A percentile compares a stretch with the other conserved stretches of the same genome.
These are phyloP conservation scores for Telopea speciosissima DNA, from an alignment of 177 flowering plant genomes.

Conservation along the genomic window DNA sequence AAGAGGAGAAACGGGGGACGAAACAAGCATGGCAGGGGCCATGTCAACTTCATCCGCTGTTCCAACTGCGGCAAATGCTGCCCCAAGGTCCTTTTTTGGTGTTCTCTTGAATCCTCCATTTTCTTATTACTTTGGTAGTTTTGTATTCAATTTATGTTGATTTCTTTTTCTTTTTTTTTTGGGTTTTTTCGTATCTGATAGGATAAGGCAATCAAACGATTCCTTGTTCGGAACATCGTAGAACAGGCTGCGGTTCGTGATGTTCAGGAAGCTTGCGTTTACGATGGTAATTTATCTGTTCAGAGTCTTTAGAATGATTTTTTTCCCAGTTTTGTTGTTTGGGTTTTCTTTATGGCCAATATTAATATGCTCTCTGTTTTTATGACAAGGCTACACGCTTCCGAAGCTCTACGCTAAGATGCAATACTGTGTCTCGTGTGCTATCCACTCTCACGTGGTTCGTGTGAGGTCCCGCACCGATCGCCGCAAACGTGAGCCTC, in stretches of 20 bases:
- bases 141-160: neutral
- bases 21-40: slow-evolving; percentile 7
- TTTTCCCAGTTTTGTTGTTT: neutral
- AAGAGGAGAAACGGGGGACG: slow-evolving; percentile 4
- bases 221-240: slow-evolving; percentile 2
- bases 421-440: slow-evolving; percentile 23
- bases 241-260: slow-evolving; percentile 7
- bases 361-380: neutral
- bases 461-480: slow-evolving; percentile 23
- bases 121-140: no score
- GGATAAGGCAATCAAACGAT: slow-evolving; percentile 7
- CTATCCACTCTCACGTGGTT: slow-evolving; percentile 21
- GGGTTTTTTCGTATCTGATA: neutral
- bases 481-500: slow-evolving; percentile 23
- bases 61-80: slow-evolving; percentile 7
- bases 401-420: slow-evolving; percentile 25
- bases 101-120: no score
- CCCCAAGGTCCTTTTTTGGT: neutral
- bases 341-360: neutral
- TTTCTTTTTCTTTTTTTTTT: neutral
- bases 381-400: slow-evolving; percentile 10
- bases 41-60: slow-evolving; percentile 3
- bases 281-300: slow-evolving; percentile 5
- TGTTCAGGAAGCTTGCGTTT: slow-evolving; percentile 5
- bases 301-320: no score